Base-by-base conservation (phyloP, 805 yeast genomes). In the Candida insectorum region DNA sequence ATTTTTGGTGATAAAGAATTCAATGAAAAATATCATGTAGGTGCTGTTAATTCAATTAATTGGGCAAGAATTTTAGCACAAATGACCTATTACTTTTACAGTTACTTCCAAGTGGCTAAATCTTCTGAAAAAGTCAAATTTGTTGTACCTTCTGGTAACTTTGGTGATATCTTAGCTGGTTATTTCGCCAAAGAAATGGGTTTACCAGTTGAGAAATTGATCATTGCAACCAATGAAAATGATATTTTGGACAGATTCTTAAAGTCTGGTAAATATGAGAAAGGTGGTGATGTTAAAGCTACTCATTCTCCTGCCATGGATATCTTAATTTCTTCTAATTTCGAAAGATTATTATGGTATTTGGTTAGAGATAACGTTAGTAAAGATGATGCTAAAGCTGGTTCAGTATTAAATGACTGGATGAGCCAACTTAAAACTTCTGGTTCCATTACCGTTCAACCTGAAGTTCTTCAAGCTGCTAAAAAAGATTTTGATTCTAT, bases 41-140 rank as follows among this genome's bases (percentile, higher is more conserved):
- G 97, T 49, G 98, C 98, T 12, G 95, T 93, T 41, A 93, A 93
- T 68, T 89, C 97, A 30, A 93, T 93, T 60, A 93, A 93, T 73
- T 93, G 98, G 98, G 97, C 98, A 6, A 81, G 98, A 66, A 93
- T 93, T 48, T 74, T 93, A 50, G 97, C 98, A 26, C 98, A 93
- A 69, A 91, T 88, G 58, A 89, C 98, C 15, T 93, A 93, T 67
- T 93, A 93, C 69, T 93, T 89, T 73, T 79, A 85, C 61, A 78
- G 97, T 4, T 93, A 80, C 70, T 89, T 93, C 76, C 80, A 79
- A 56, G 64, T 85, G 36, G 45, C 60, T 37, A 77, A 73, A 44
- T 31, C 46, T 28, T 25, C 31, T n/a, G 36, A 36, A 12, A 28
- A 40, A 7, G 77, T 85, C 37, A 82, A 85, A 48, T 93, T 77